Percentiles rank a stretch among this genome's conserved stretches.
Evolutionary conservation across 345 rosid genomes (phyloP).

Genomic region (Acer campestre): DNA sequence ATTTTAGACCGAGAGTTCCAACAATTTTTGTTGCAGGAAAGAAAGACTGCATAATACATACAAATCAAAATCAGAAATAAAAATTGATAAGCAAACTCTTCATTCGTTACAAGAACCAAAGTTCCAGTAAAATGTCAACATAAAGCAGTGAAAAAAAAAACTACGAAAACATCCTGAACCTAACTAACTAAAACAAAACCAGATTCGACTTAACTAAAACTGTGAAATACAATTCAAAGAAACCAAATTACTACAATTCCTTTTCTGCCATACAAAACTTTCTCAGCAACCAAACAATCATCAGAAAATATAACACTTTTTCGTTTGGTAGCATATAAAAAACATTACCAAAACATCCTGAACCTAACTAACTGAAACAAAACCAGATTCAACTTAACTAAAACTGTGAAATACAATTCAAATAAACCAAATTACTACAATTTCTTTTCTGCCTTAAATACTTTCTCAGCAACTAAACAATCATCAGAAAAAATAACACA

Average conservation of each 20-base stretch:
- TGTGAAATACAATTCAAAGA: neutral
- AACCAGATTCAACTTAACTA: neutral
- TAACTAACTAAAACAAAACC: neutral
- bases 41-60: constrained; percentile 43
- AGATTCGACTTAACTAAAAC: neutral
- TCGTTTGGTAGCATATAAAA: neutral
- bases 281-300: constrained; percentile 9
- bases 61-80: constrained; percentile 9
- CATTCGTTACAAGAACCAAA: neutral
- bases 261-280: neutral
- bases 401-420: neutral
- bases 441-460: neutral
- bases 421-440: neutral
- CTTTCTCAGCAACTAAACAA: constrained; percentile 9
- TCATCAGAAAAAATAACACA: neutral
- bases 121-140: neutral
- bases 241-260: neutral
- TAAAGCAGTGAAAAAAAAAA: neutral
- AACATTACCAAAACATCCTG: neutral
- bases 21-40: constrained; percentile 76
- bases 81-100: neutral
- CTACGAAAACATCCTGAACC: neutral
- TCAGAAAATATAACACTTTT: neutral
- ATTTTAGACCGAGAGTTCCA: constrained; percentile 70
- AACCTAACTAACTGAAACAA: neutral